Conservation (phyloP, 2,329 filamentous ascomycete species). For the Fusarium secorum region DNA sequence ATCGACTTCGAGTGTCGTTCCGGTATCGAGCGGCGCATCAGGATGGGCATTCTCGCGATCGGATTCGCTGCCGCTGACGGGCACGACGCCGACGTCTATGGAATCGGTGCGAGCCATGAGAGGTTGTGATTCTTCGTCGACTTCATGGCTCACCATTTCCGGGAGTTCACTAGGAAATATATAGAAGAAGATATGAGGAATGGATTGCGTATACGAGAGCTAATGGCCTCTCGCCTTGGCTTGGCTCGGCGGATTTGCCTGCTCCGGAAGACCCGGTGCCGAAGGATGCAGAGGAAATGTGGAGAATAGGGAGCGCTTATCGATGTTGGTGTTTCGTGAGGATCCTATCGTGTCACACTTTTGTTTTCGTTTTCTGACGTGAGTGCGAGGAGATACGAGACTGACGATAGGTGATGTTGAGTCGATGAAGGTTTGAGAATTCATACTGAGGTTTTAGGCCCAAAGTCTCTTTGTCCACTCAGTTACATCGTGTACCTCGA, state of each 20-base stretch:
- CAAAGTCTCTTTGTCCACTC: slow-evolving; percentile 4
- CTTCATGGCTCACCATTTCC: slow-evolving; percentile 44
- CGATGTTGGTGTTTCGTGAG: slow-evolving; percentile 18
- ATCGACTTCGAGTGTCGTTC: slow-evolving; percentile 55
- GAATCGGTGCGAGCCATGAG: slow-evolving; percentile 49
- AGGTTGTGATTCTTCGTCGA: slow-evolving; percentile 50
- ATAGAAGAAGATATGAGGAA: background rate
- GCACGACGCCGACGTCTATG: slow-evolving; percentile 40
- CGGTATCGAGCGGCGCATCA: slow-evolving; percentile 53
- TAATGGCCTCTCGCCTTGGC: slow-evolving; percentile 5
- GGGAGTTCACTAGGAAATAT: background rate
- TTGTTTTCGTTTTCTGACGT: background rate
- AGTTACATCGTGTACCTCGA: background rate
- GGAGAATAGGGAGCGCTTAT: slow-evolving; percentile 11
- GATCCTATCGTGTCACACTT: slow-evolving; percentile 6
- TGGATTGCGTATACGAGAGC: slow-evolving; percentile 6
- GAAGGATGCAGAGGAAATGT: slow-evolving; percentile 25
- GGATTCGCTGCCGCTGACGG: slow-evolving; percentile 28
- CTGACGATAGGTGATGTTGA: background rate
- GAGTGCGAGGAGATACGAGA: background rate
- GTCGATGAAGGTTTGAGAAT: background rate
- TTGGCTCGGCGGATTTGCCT: slow-evolving; percentile 30
- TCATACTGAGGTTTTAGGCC: background rate
- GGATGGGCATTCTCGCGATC: slow-evolving; percentile 44
- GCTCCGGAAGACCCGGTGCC: slow-evolving; percentile 20